Conservation (phyloP, 2,329 filamentous ascomycete species). For the Fusarium chuoi region DNA sequence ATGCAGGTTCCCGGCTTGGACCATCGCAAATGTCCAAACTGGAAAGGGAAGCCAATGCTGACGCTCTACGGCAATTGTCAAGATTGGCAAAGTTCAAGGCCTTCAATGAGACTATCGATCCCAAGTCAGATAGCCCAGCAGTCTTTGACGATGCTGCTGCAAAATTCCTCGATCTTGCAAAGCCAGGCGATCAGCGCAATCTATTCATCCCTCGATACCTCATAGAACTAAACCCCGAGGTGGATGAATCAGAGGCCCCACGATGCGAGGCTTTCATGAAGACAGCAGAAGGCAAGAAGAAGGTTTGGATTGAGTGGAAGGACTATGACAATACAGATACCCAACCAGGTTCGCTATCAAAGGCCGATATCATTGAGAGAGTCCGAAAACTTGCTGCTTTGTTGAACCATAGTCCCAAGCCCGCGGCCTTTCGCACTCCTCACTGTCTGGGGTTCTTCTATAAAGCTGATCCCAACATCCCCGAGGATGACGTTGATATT, state of each 20-base stretch:
- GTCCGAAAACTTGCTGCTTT: constrained; percentile 60
- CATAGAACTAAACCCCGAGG: constrained; percentile 48
- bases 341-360: constrained; percentile 52
- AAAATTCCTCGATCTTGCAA: constrained; percentile 53
- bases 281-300: constrained; percentile 49
- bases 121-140: constrained; percentile 43
- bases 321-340: constrained; percentile 55
- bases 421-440: constrained; percentile 60
- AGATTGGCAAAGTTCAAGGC: constrained; percentile 62
- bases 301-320: constrained; percentile 63
- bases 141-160: constrained; percentile 51
- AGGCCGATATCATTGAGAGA: constrained; percentile 55
- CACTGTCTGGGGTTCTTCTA: constrained; percentile 63
- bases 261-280: constrained; percentile 55
- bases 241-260: constrained; percentile 48
- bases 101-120: constrained; percentile 60
- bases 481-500: constrained; percentile 54
- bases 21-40: constrained; percentile 47
- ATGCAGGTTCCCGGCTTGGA: constrained; percentile 40
- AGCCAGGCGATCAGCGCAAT: constrained; percentile 46
- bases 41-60: constrained; percentile 53
- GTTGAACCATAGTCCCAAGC: constrained; percentile 59
- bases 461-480: constrained; percentile 50
- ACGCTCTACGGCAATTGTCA: constrained; percentile 54
- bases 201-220: constrained; percentile 50